Percentiles rank a stretch among this genome's conserved stretches.
These are phyloP conservation scores for Petrea volubilis DNA, from an alignment of 257 asterid species.

Conservation along the genomic window DNA sequence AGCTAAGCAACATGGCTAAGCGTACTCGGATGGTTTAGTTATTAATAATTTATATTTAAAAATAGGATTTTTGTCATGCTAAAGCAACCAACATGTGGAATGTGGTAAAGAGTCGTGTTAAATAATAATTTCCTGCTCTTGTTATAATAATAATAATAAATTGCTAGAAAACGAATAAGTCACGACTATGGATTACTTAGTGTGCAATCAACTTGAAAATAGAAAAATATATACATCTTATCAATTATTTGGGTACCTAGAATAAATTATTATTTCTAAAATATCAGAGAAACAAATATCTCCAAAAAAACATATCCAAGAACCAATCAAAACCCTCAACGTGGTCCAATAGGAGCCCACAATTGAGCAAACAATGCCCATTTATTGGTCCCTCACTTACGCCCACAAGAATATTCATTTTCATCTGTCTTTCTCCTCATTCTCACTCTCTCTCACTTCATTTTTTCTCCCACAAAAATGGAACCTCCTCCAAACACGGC, in stretches of 20 bases:
- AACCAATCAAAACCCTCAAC: conserved; percentile 11
- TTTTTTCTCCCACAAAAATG: conserved; percentile 23
- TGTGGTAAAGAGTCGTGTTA: too few relatives aligned
- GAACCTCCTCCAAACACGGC: conserved; percentile 29
- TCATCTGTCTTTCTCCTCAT: conserved; percentile 1
- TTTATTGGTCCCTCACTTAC: conserved; percentile 11
- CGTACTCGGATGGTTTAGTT: too few relatives aligned
- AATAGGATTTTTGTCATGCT: too few relatives aligned
- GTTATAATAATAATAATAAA: too few relatives aligned
- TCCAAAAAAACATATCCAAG: not conserved
- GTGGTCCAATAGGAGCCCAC: conserved; percentile 35
- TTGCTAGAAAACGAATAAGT: too few relatives aligned
- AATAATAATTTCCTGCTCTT: too few relatives aligned
- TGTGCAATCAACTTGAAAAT: not conserved
- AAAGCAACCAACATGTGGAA: too few relatives aligned
- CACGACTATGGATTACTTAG: too few relatives aligned
- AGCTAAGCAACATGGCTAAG: too few relatives aligned
- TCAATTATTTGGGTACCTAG: not conserved
- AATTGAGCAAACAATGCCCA: not conserved
- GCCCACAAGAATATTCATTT: conserved; percentile 16
- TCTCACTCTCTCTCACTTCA: not conserved
- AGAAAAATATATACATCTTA: not conserved
- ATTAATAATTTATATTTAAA: too few relatives aligned
- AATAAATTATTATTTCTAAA: not conserved
- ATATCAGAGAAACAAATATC: not conserved